Conservation (phyloP, 495 filamentous ascomycete genomes). For the Beverwykella pulmonaria region DNA sequence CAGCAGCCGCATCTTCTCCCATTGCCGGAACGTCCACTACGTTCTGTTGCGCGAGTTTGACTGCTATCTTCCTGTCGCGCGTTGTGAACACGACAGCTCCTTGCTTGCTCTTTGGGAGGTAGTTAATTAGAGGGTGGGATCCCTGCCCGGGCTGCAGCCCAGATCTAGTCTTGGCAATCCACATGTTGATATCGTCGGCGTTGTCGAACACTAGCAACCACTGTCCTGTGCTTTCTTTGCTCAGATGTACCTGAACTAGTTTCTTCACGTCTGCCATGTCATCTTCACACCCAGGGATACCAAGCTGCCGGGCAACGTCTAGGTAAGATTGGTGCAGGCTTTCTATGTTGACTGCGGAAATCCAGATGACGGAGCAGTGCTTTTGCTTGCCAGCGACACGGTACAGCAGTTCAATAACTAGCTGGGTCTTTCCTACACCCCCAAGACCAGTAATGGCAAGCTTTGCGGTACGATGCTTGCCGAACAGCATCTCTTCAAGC, state of each 20-base stretch:
- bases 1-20: neutral
- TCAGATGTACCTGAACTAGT: slow-evolving; percentile 44
- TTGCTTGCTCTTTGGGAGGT: slow-evolving; percentile 6
- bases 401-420: slow-evolving; percentile 29
- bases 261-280: slow-evolving; percentile 37
- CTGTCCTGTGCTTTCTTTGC: slow-evolving; percentile 24
- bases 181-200: slow-evolving; percentile 29
- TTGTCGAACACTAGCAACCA: slow-evolving; percentile 42
- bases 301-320: slow-evolving; percentile 42
- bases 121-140: neutral
- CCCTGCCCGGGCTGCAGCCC: neutral
- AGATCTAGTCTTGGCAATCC: neutral
- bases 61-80: slow-evolving; percentile 11
- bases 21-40: slow-evolving; percentile 7
- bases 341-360: slow-evolving; percentile 25
- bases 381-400: slow-evolving; percentile 8
- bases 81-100: slow-evolving; percentile 25
- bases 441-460: slow-evolving; percentile 18
- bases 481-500: slow-evolving; percentile 6
- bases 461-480: neutral
- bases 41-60: slow-evolving; percentile 5
- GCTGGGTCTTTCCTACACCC: slow-evolving; percentile 35
- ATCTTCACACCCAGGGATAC: slow-evolving; percentile 32
- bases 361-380: slow-evolving; percentile 32
- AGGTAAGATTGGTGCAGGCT: slow-evolving; percentile 52